phyloP scores from a whole-genome alignment of 345 rosid species.

The rapeseed (Brassica napus) region DNA sequence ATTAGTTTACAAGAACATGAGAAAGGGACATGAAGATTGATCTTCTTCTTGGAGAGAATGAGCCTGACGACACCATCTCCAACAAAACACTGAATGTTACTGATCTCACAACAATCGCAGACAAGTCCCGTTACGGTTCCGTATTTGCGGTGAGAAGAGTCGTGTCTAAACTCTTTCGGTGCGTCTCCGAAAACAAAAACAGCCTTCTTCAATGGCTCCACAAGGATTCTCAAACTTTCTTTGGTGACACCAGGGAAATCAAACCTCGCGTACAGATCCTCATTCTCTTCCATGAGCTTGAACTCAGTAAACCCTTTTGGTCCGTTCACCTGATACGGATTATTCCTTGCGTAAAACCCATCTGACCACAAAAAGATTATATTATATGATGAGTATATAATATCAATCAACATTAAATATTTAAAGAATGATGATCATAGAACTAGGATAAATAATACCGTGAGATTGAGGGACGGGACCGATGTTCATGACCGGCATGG shows the following conservation, averaged over 20 bases:
- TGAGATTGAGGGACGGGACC: background rate
- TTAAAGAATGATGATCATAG: background rate
- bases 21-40: background rate
- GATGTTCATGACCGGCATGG: slow-evolving; percentile 1
- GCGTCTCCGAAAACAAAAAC: slow-evolving; percentile 2
- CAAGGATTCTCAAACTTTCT: background rate
- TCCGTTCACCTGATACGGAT: slow-evolving; percentile 27
- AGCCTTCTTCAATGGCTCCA: slow-evolving; percentile 6
- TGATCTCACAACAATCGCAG: slow-evolving; percentile 24
- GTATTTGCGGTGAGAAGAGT: slow-evolving; percentile 18
- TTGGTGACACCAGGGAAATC: slow-evolving; percentile 26
- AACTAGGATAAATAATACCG: background rate
- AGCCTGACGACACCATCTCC: slow-evolving; percentile 33
- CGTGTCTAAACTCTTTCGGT: slow-evolving; percentile 25
- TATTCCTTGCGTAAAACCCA: slow-evolving; percentile 29
- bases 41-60: slow-evolving; percentile 10
- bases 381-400: background rate
- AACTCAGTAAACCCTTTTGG: slow-evolving; percentile 34
- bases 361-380: slow-evolving; percentile 4
- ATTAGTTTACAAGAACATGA: slow-evolving; percentile 1
- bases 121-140: background rate
- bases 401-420: background rate
- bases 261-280: slow-evolving; percentile 14
- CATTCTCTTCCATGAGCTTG: slow-evolving; percentile 1
- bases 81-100: slow-evolving; percentile 5